Percentiles rank a stretch among this genome's conserved stretches.
Evolutionary conservation across 1,139 yeast genomes (phyloP).

Genomic region (Taphrina confusa): DNA sequence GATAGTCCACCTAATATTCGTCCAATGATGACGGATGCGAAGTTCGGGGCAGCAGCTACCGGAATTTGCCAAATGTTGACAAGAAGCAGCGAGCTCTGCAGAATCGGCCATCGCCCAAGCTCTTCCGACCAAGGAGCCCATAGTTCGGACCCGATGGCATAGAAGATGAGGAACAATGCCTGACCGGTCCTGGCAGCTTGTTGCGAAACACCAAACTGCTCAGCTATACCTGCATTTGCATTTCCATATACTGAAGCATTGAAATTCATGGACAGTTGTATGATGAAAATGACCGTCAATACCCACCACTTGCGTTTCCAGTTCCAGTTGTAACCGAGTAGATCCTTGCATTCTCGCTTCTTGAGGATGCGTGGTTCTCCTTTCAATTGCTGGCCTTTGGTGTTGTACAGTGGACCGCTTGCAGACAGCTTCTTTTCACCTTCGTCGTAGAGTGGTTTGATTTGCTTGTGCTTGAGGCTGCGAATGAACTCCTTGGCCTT

Average conservation of each 20-base stretch:
- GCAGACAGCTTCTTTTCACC: constrained; percentile 6
- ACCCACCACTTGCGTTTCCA: constrained; percentile 48
- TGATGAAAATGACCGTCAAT: constrained; percentile 47
- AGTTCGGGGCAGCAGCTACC: constrained; percentile 48
- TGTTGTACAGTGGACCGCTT: constrained; percentile 5
- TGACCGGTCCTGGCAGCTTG: constrained; percentile 48
- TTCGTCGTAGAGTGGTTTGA: background rate
- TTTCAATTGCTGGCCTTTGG: constrained; percentile 4
- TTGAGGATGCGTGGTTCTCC: constrained; percentile 33
- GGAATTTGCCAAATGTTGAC: constrained; percentile 50
- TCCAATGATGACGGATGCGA: constrained; percentile 46
- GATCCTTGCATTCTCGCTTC: constrained; percentile 48
- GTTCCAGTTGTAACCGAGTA: constrained; percentile 47
- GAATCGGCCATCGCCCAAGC: constrained; percentile 49
- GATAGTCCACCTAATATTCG: constrained; percentile 45
- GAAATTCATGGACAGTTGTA: constrained; percentile 51
- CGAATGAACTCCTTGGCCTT: constrained; percentile 4
- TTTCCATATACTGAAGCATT: constrained; percentile 49
- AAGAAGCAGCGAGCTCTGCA: constrained; percentile 48
- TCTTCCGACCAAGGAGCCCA: constrained; percentile 53
- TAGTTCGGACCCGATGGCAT: constrained; percentile 51
- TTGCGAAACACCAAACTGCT: constrained; percentile 45
- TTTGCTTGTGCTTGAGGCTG: constrained; percentile 10
- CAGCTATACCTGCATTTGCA: constrained; percentile 45
- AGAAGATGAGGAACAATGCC: constrained; percentile 48